Evolutionary conservation across 2,329 filamentous ascomycete species (phyloP).

Genomic region (Epichloe brachyelytri): DNA sequence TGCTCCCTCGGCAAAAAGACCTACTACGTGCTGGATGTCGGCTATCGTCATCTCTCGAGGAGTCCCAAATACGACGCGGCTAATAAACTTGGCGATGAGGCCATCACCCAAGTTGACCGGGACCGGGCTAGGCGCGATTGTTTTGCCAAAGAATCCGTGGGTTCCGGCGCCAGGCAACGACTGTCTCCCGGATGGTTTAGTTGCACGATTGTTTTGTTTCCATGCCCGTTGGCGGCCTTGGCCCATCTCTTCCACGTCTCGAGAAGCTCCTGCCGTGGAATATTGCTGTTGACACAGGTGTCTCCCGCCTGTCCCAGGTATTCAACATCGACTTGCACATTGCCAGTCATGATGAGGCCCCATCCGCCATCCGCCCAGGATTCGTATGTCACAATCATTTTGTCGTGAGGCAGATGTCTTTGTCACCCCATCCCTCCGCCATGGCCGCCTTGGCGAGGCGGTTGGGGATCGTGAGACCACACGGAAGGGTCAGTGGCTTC

Average conservation of each 20-base stretch:
- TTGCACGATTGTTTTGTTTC: constrained; percentile 29
- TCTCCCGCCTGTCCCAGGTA: constrained; percentile 25
- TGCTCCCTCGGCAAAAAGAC: constrained; percentile 40
- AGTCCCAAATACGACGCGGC: constrained; percentile 32
- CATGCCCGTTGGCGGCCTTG: constrained; percentile 15
- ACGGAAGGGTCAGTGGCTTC: constrained; percentile 35
- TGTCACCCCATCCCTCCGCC: constrained; percentile 30
- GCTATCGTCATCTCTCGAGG: constrained; percentile 41
- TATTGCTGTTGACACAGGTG: constrained; percentile 17
- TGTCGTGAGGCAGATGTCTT: constrained; percentile 29
- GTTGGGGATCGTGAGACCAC: constrained; percentile 42
- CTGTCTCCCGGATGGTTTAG: constrained; percentile 36
- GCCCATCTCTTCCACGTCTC: constrained; percentile 27
- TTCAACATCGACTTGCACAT: constrained; percentile 28
- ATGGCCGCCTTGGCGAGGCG: constrained; percentile 40
- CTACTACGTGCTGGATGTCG: constrained; percentile 41
- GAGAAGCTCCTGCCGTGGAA: constrained; percentile 16
- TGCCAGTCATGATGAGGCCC: constrained; percentile 39
- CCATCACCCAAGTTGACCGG: constrained; percentile 28
- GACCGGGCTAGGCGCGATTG: constrained; percentile 30
- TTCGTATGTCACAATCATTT: constrained; percentile 32
- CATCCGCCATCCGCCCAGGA: constrained; percentile 41
- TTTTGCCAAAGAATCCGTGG: constrained; percentile 23
- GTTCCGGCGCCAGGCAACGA: constrained; percentile 25
- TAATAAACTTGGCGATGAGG: constrained; percentile 19